phyloP scores from a whole-genome alignment of 495 filamentous ascomycete species.

The Annulohypoxylon nitens region DNA sequence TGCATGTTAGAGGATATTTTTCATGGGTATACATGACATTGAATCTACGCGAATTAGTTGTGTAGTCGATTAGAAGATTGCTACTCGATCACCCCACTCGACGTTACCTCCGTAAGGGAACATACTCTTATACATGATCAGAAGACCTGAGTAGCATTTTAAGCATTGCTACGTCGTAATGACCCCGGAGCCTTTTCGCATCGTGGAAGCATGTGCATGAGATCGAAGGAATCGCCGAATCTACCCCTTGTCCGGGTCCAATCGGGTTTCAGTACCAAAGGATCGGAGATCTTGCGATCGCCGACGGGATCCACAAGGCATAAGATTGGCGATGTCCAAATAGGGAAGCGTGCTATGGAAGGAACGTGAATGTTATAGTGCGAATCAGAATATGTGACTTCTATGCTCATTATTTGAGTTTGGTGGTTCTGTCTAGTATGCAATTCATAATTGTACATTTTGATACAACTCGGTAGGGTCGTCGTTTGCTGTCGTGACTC shows the following conservation, averaged over 20 bases:
- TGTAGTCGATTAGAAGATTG: no score
- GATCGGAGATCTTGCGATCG: constrained; percentile 6
- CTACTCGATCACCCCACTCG: no score
- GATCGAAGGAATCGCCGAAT: neutral
- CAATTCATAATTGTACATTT: constrained; percentile 39
- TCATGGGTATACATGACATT: no score
- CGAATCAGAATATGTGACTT: neutral
- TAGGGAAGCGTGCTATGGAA: constrained; percentile 21
- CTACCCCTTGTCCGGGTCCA: constrained; percentile 1
- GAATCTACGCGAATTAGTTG: no score
- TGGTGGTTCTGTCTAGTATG: constrained; percentile 43
- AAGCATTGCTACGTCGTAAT: neutral
- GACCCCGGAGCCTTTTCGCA: no score
- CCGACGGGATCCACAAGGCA: neutral
- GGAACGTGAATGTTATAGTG: neutral
- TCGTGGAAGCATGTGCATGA: neutral
- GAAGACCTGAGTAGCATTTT: no score
- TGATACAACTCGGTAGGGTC: constrained; percentile 21
- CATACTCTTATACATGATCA: no score
- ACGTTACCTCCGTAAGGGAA: no score
- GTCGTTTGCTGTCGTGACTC: neutral
- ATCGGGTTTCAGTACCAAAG: constrained; percentile 11
- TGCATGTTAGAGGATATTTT: no score
- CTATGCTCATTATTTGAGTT: constrained; percentile 32
- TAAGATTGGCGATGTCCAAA: constrained; percentile 19